Percentiles rank a stretch among this genome's conserved stretches.
Conservation (phyloP, 805 yeast genomes). For the Pichia manshurica region DNA sequence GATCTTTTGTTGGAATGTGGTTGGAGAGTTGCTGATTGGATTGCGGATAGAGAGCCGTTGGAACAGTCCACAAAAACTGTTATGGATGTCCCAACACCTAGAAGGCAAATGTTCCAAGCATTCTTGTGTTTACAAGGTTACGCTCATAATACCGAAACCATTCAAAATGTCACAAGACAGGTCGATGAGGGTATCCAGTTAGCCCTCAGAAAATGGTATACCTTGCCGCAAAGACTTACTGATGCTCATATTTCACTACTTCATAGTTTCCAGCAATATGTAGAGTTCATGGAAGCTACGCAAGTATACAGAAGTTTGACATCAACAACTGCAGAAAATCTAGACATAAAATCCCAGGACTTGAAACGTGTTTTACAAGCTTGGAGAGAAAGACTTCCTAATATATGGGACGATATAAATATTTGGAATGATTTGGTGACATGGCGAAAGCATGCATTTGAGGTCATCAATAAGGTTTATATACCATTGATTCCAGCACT, state of each 20-base stretch:
- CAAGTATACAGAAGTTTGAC: constrained; percentile 85
- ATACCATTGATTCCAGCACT: constrained; percentile 85
- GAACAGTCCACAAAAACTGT: constrained; percentile 93
- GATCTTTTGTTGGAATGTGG: constrained; percentile 96
- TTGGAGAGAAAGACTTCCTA: constrained; percentile 97
- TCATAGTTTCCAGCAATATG: constrained; percentile 95
- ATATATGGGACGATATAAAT: constrained; percentile 95
- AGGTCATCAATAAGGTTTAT: constrained; percentile 89
- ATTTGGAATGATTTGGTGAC: constrained; percentile 97
- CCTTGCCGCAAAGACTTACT: constrained; percentile 68
- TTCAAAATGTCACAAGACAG: constrained; percentile 75
- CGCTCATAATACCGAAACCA: constrained; percentile 82
- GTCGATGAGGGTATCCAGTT: constrained; percentile 97
- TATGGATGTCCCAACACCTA: constrained; percentile 98
- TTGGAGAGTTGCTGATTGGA: constrained; percentile 99
- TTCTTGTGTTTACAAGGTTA: constrained; percentile 89
- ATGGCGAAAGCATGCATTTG: constrained; percentile 98
- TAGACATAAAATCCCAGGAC: constrained; percentile 91
- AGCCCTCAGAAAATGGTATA: constrained; percentile 88
- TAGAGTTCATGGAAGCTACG: constrained; percentile 95
- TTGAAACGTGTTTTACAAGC: constrained; percentile 91
- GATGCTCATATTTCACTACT: constrained; percentile 84
- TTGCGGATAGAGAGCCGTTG: constrained; percentile 85
- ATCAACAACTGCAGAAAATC: constrained; percentile 84
- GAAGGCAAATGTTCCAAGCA: constrained; percentile 93